Base-by-base conservation (phyloP, 2,329 filamentous ascomycete species). In the Colletotrichum higginsianum region DNA sequence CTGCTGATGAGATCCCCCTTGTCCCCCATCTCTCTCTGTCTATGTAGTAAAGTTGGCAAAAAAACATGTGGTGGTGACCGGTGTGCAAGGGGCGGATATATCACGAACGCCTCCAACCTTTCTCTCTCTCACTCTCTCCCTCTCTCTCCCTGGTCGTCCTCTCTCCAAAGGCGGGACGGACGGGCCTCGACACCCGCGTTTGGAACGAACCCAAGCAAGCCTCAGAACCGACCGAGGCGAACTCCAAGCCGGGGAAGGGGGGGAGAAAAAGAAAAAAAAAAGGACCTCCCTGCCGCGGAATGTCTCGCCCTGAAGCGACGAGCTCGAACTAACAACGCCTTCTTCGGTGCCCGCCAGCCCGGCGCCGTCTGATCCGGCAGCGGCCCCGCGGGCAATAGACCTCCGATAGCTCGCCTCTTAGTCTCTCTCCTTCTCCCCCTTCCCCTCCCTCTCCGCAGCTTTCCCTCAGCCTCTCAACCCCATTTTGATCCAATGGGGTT, bases 41-140 rank as follows among this genome's bases (percentile, higher is more conserved):
- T 30, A 8, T 30, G 30, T 8, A 30, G 30, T 7, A 30, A 52
- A 47, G 30, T 38, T n/a, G 4, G 35, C 52, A 61, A 53, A 30
- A 61, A 61, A 30, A 8, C 55, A 44, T 66, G 55, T 52, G 55
- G 52, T 42, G 46, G 11, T 26, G 23, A 67, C 67, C 67, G 67
- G 67, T 71, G 67, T 61, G 64, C 64, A 61, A 47, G 64, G 67
- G 63, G 67, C 67, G 63, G 56, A 57, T 61, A 57, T 61, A 61
- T 66, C 42, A 35, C n/a, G 18, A 57, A 15, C 15, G 21, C 49
- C 9, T 30, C 30, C 30, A 30, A 30, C 30, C 30, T 8, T 5
- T 30, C 30, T 30, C 30, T 40, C 58, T 56, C 40, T 6, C 26
- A 1, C 26, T 30, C 26, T 30, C 26, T 3, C 26, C 26, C 30